A percentile compares a stretch with the other conserved stretches of the same genome.
Conservation (phyloP, 1,284 basidiomycete genomes). For the Ceratobasidium sp. region DNA sequence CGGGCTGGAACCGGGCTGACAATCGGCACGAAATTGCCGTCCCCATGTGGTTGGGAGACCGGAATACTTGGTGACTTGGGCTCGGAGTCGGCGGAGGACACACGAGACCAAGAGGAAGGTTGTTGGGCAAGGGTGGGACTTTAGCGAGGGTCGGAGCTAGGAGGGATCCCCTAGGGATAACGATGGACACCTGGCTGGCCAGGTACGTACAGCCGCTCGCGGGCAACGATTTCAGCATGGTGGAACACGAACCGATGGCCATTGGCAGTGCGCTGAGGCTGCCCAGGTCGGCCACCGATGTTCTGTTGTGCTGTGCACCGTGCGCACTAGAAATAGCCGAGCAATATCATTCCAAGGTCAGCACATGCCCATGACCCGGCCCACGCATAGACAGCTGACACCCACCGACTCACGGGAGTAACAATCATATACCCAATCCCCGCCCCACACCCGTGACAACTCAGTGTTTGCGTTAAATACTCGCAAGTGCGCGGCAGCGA, state of each 20-base stretch:
- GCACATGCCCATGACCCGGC: slow-evolving; percentile 35
- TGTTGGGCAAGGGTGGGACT: slow-evolving; percentile 27
- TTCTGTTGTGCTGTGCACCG: slow-evolving; percentile 71
- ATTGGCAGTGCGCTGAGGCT: slow-evolving; percentile 66
- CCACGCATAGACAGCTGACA: slow-evolving; percentile 33
- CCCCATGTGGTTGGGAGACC: slow-evolving; percentile 40
- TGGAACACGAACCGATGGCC: slow-evolving; percentile 92
- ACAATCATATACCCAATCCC: slow-evolving; percentile 84
- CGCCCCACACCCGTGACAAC: slow-evolving; percentile 83
- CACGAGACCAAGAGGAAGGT: slow-evolving; percentile 24
- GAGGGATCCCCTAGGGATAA: slow-evolving; percentile 40
- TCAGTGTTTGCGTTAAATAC: slow-evolving; percentile 79
- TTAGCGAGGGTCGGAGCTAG: slow-evolving; percentile 16
- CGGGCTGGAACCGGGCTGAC: slow-evolving; percentile 41
- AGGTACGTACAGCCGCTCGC: slow-evolving; percentile 77
- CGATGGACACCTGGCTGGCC: slow-evolving; percentile 74
- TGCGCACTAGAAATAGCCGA: slow-evolving; percentile 63
- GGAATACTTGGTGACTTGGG: slow-evolving; percentile 43
- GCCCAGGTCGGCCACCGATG: slow-evolving; percentile 62
- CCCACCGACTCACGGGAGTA: slow-evolving; percentile 64
- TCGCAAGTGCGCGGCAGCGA: slow-evolving; percentile 71
- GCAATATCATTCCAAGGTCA: slow-evolving; percentile 12
- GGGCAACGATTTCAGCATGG: slow-evolving; percentile 78
- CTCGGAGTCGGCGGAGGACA: slow-evolving; percentile 37
- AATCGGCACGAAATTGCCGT: slow-evolving; percentile 42